A percentile compares a stretch with the other conserved stretches of the same genome.
Conservation (phyloP, 1,284 basidiomycete species). For the Cutaneotrichosporon curvatum region DNA sequence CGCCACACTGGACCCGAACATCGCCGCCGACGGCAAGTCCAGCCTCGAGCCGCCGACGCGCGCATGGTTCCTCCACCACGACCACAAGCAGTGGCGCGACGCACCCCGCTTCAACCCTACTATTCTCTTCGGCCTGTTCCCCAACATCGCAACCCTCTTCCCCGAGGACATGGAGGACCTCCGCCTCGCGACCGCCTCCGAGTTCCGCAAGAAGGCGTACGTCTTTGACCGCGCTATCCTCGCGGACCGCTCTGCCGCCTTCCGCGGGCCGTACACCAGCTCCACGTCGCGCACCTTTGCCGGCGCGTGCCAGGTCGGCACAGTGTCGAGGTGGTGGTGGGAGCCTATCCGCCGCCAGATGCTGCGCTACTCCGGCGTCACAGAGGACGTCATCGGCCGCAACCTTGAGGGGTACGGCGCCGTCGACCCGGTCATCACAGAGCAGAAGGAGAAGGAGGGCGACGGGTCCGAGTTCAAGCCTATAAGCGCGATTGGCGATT, state of each 20-base stretch:
- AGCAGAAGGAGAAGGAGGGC: slow-evolving; percentile 3
- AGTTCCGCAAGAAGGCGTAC: slow-evolving; percentile 44
- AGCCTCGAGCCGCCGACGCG: slow-evolving; percentile 34
- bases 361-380: slow-evolving; percentile 57
- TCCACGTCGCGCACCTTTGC: slow-evolving; percentile 59
- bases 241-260: slow-evolving; percentile 65
- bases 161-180: slow-evolving; percentile 61
- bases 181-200: slow-evolving; percentile 36
- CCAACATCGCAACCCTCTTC: slow-evolving; percentile 55
- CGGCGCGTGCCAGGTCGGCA: slow-evolving; percentile 45
- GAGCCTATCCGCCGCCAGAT: slow-evolving; percentile 57
- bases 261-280: slow-evolving; percentile 59
- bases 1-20: slow-evolving; percentile 46
- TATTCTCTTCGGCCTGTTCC: slow-evolving; percentile 42
- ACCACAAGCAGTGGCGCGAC: slow-evolving; percentile 42
- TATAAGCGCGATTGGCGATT: slow-evolving; percentile 20
- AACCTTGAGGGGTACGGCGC: slow-evolving; percentile 43
- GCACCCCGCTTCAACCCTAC: slow-evolving; percentile 41
- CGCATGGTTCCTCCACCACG: slow-evolving; percentile 43
- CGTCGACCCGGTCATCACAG: slow-evolving; percentile 27
- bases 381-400: slow-evolving; percentile 39
- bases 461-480: slow-evolving; percentile 20
- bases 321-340: slow-evolving; percentile 58
- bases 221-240: slow-evolving; percentile 51
- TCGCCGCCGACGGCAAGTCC: slow-evolving; percentile 32